Percentiles rank a stretch among this genome's conserved stretches.
These are phyloP conservation scores for Metrosideros polymorpha DNA, from an alignment of 441 rosid species.

Conservation along the genomic window DNA sequence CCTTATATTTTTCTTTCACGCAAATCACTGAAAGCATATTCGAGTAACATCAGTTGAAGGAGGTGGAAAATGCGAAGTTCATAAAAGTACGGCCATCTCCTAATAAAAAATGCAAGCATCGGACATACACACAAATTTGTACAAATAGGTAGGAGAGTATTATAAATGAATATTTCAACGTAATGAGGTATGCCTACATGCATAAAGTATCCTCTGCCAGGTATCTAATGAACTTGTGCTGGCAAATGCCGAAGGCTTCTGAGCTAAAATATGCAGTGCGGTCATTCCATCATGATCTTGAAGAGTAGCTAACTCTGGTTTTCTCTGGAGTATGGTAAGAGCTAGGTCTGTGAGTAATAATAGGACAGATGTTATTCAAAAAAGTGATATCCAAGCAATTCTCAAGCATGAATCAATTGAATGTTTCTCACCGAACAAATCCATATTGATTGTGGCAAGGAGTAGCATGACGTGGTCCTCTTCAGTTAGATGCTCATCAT, in stretches of 20 bases:
- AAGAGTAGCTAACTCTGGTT: conserved; percentile 21
- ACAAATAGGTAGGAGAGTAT: background rate
- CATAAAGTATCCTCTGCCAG: conserved; percentile 18
- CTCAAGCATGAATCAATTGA: background rate
- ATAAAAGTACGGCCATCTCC: background rate
- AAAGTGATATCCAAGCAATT: background rate
- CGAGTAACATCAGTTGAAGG: background rate
- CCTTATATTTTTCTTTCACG: background rate
- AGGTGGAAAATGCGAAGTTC: background rate
- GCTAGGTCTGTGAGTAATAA: conserved; percentile 16
- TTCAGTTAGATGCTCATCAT: conserved; percentile 14
- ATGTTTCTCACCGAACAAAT: conserved; percentile 16
- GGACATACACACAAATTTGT: background rate
- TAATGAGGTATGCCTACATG: conserved; percentile 13
- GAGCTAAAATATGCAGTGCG: conserved; percentile 38
- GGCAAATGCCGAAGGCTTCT: conserved; percentile 23
- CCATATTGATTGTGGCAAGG: conserved; percentile 21
- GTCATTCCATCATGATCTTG: conserved; percentile 29
- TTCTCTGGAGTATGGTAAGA: conserved; percentile 9
- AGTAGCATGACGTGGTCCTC: conserved; percentile 23
- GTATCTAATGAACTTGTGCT: conserved; percentile 11
- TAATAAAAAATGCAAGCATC: background rate
- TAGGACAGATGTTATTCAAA: background rate
- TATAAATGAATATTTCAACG: background rate
- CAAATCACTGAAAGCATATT: background rate